Evolutionary conservation across 1,284 basidiomycete genomes (phyloP), one percentile per base, ranked within the genome.

Genomic region (Amylostereum chailletii): DNA sequence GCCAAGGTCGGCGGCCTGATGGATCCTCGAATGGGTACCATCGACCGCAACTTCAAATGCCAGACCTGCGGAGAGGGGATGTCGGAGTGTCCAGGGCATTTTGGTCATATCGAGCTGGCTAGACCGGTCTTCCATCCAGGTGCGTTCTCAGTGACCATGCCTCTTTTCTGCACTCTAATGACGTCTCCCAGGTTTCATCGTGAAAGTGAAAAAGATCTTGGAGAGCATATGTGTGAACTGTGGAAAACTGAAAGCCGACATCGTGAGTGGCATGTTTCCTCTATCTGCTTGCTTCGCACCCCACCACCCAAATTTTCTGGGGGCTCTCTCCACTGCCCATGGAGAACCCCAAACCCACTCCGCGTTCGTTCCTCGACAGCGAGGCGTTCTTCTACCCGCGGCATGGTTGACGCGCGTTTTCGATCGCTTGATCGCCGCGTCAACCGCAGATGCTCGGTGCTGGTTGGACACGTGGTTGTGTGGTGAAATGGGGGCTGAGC

Each of bases 121-220:
- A 78, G 92, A 58, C 94, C 95, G 11, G 94, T 97, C 33, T 99
- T 94, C 65, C 95, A 98, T 67, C 90, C 93, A 66, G 96, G 93
- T 90, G 68, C 55, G 82, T 74, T 5, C 26, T 42, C 37, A 32
- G 26, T 38, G 19, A 19, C 19, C n/a, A 34, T 38, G 34, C 41
- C 39, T 41, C 31, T 30, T 38, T 19, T 9, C 39, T 34, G 19
- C 45, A 32, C 36, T 34, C 47, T 34, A 19, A 29, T 48, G 6
- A 19, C 10, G 50, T 37, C n/a, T 43, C 6, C 29, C 59, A 94
- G 94, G 96, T 47, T 99, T 99, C 73, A 85, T 99, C 62, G 81
- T 91, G 68, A 99, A 98, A 82, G 94, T 98, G 67, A 99, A 99
- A 76, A 99, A 99, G 79, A 97, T 99, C 62, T 72, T 98, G 71